Conservation (phyloP, 352 stramenopile species). For the Lagenidium giganteum region DNA sequence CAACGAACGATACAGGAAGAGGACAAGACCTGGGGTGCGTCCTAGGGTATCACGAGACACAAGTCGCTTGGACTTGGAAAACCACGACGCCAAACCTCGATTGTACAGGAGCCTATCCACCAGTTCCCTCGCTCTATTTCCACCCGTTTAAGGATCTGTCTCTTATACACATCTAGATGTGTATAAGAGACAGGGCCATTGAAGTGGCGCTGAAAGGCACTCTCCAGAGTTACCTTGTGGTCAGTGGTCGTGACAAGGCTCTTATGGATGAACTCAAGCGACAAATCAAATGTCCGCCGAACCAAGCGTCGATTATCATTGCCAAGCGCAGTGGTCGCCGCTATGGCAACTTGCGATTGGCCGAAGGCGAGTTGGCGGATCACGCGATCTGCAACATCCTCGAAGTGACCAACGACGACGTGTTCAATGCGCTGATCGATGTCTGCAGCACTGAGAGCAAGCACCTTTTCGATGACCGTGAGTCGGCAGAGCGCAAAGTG, state of each 20-base stretch:
- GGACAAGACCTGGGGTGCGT: too few species aligned
- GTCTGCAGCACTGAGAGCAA: constrained; percentile 76
- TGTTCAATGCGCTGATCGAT: constrained; percentile 81
- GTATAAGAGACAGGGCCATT: too few species aligned
- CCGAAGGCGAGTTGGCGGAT: constrained; percentile 36
- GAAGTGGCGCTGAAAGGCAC: constrained; percentile 71
- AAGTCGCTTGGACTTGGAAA: too few species aligned
- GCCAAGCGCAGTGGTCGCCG: constrained; percentile 42
- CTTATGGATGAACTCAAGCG: constrained; percentile 72
- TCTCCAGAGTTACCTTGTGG: constrained; percentile 72
- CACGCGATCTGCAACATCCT: constrained; percentile 78
- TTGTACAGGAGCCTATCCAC: too few species aligned
- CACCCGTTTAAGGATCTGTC: too few species aligned
- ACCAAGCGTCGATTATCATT: constrained; percentile 81
- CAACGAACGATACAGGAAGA: too few species aligned
- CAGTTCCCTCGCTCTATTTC: too few species aligned
- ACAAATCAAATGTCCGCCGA: constrained; percentile 51
- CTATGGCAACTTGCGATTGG: constrained; percentile 52
- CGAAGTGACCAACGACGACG: constrained; percentile 64
- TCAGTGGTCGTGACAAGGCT: constrained; percentile 71
- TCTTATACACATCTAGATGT: too few species aligned
- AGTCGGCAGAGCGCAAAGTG: constrained; percentile 44
- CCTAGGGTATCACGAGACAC: too few species aligned
- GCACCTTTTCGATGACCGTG: constrained; percentile 58
- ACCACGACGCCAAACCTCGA: too few species aligned